Base-by-base conservation (phyloP, 2,329 filamentous ascomycete genomes). In the Neonectria magnoliae region DNA sequence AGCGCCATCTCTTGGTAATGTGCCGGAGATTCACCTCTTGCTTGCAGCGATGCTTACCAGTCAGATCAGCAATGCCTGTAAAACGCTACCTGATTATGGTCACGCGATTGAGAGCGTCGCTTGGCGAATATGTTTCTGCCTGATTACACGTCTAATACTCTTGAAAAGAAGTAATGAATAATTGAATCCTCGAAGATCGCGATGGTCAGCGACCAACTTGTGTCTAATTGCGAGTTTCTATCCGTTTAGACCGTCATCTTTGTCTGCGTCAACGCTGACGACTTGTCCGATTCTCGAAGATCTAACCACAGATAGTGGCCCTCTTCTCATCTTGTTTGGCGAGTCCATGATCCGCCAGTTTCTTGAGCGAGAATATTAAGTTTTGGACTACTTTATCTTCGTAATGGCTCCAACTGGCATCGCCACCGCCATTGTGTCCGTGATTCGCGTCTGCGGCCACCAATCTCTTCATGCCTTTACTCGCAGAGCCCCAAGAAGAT, bases 271-370 rank as follows among this genome's bases (percentile, higher is more conserved):
- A 47, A 47, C 44, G 44, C 44, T 13, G 20, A 27, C 44, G 22
- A 47, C 44, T 22, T 47, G 44, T 27, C 44, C 44, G 27, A n/a
- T 47, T 47, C 20, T 47, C 44, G 11, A 47, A 10, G 27, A 25
- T 53, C 50, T 80, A 2, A 75, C 76, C 7, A 75, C 72, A 0
- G 77, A 80, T 51, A 63, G 81, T 6, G 72, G 66, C 0, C 76
- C 76, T 2, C 62, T 81, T 1, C 64, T 82, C 1, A 68, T 76
- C 0, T 69, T 82, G 0, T 81, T 81, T 27, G 79, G 79, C 8
- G 80, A 82, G 29, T 72, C 75, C 1, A 72, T 79, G 1, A 80
- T 80, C 0, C 78, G 77, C 48, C 78, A 81, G 44, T 81, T 81
- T 77, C 50, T 69, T 82, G 2, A 81, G 76, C 64, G 74, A 79